phyloP scores from a whole-genome alignment of 1,284 basidiomycete genomes.

The Ceratobasidium sp. region DNA sequence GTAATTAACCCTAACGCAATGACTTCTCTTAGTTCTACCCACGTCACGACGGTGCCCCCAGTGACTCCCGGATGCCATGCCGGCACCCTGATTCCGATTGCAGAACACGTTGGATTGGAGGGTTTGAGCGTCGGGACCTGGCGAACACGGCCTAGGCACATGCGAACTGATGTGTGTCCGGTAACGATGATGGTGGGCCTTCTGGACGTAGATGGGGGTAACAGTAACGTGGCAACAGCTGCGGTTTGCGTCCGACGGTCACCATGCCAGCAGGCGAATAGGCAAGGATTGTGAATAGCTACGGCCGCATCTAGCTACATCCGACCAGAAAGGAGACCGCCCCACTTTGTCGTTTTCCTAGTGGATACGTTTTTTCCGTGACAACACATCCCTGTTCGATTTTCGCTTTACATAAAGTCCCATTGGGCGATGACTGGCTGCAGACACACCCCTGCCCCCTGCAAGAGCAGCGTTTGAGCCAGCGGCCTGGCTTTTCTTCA shows the following conservation, averaged over 20 bases:
- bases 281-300: slow-evolving; percentile 11
- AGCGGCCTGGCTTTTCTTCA: slow-evolving; percentile 30
- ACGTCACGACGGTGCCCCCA: background rate
- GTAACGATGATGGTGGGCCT: slow-evolving; percentile 33
- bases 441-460: slow-evolving; percentile 43
- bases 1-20: background rate
- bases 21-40: background rate
- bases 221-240: slow-evolving; percentile 43
- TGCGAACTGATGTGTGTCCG: background rate
- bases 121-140: slow-evolving; percentile 39
- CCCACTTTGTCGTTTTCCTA: slow-evolving; percentile 44
- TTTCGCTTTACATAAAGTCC: slow-evolving; percentile 45
- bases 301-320: slow-evolving; percentile 40
- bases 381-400: slow-evolving; percentile 40
- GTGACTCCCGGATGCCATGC: slow-evolving; percentile 11
- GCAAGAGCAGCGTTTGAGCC: slow-evolving; percentile 30
- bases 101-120: slow-evolving; percentile 22
- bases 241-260: slow-evolving; percentile 36
- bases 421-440: slow-evolving; percentile 20
- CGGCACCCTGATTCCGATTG: slow-evolving; percentile 25
- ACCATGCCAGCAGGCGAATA: slow-evolving; percentile 43
- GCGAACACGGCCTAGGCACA: slow-evolving; percentile 12
- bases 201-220: slow-evolving; percentile 10
- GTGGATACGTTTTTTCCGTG: slow-evolving; percentile 45
- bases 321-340: slow-evolving; percentile 44